Evolutionary conservation across 352 stramenopile species (phyloP).

Genomic region (Phytophthora pini): DNA sequence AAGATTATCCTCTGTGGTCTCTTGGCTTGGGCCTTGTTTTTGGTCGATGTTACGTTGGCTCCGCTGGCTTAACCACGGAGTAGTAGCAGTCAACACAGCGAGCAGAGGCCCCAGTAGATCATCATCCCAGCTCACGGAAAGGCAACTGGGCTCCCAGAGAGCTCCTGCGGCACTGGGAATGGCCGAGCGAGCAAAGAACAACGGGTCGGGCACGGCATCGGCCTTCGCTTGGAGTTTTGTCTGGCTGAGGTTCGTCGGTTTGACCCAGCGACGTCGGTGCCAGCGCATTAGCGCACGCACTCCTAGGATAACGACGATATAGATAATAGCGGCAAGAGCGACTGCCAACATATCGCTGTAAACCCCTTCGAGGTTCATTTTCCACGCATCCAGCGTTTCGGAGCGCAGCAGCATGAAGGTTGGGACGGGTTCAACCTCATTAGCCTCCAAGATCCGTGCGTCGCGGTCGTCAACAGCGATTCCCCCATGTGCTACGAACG

Average conservation of each 20-base stretch:
- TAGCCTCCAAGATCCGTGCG: constrained; percentile 57
- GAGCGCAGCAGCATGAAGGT: constrained; percentile 68
- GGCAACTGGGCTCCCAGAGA: constrained; percentile 59
- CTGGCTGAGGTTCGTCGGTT: constrained; percentile 20
- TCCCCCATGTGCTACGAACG: constrained; percentile 46
- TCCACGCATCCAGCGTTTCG: constrained; percentile 62
- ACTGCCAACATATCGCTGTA: constrained; percentile 61
- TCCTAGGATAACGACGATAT: constrained; percentile 37
- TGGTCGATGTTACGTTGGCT: constrained; percentile 17
- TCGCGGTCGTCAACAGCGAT: constrained; percentile 47
- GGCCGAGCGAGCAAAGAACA: constrained; percentile 53
- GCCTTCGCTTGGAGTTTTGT: constrained; percentile 24
- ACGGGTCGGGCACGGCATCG: constrained; percentile 35
- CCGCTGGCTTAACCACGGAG: constrained; percentile 18
- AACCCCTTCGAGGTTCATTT: constrained; percentile 62
- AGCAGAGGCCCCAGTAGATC: constrained; percentile 50
- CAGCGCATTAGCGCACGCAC: constrained; percentile 29
- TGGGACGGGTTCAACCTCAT: constrained; percentile 53
- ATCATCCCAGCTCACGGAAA: constrained; percentile 63
- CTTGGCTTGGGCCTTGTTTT: constrained; percentile 13
- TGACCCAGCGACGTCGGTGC: constrained; percentile 29
- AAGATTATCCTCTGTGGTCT: background rate
- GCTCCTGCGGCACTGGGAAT: constrained; percentile 55
- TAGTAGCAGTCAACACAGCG: constrained; percentile 22
- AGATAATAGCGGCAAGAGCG: constrained; percentile 46